Conservation (phyloP, 2,329 filamentous ascomycete genomes). For the Fusarium subglutinans region DNA sequence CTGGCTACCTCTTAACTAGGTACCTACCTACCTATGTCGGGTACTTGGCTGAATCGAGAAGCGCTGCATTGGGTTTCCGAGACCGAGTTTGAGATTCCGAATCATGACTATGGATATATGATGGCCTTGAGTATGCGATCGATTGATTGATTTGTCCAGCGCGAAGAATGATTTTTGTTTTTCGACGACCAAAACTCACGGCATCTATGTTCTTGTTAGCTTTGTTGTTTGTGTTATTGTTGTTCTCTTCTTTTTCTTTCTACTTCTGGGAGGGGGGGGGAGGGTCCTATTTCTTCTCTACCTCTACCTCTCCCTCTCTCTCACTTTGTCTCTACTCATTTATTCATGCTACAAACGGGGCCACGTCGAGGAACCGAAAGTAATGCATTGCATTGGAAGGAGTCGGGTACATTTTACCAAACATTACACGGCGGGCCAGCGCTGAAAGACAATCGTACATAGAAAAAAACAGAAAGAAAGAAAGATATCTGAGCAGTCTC, state of each 20-base stretch:
- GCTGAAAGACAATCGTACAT: slow-evolving; percentile 43
- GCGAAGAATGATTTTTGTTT: slow-evolving; percentile 10
- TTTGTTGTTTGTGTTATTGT: slow-evolving; percentile 15
- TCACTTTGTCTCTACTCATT: neutral
- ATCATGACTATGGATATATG: slow-evolving; percentile 30
- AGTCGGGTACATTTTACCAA: slow-evolving; percentile 36
- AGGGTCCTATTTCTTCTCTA: neutral
- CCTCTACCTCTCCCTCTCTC: neutral
- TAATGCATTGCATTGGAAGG: slow-evolving; percentile 44
- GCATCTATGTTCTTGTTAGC: slow-evolving; percentile 27
- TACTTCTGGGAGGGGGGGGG: neutral
- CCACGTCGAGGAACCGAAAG: slow-evolving; percentile 37
- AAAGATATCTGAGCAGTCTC: slow-evolving; percentile 34
- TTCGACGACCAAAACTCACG: slow-evolving; percentile 21
- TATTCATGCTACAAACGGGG: slow-evolving; percentile 20
- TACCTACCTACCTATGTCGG: neutral
- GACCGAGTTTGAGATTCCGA: neutral
- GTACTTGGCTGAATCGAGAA: neutral
- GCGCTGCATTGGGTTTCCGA: neutral
- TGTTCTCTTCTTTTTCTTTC: neutral
- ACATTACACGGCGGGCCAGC: slow-evolving; percentile 35
- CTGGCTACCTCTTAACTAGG: neutral
- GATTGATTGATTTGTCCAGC: slow-evolving; percentile 11
- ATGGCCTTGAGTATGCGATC: slow-evolving; percentile 13
- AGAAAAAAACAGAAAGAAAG: slow-evolving; percentile 29